Base-by-base conservation (phyloP, 345 rosid species). In the Boechera retrofracta region DNA sequence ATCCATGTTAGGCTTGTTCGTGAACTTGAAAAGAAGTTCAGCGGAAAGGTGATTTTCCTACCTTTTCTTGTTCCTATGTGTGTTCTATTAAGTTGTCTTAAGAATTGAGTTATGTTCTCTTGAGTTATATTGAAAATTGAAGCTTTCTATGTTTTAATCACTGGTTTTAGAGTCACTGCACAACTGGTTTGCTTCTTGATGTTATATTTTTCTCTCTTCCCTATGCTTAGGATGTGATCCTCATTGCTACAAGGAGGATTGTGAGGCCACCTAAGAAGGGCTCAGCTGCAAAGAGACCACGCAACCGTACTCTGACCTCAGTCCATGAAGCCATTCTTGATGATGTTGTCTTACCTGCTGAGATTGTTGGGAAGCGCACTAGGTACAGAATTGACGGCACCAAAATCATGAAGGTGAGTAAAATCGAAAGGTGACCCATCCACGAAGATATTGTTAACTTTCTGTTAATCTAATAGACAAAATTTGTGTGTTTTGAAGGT, bases 191-290 rank as follows among this genome's bases (percentile, higher is more conserved):
- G 45, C 63, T 63, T 72, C 21, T 18, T 61, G 61, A 1, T 62
- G 32, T 3, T 41, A 3, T 55, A n/a, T 33, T 32, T 7, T 4
- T 62, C n/a, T 10, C 18, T 54, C 29, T 44, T 13, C 6, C 15
- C 0, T 51, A 4, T 29, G 6, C n/a, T 21, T 69, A 90, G 98
- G 98, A 87, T 85, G 97, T 90, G 32, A 82, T 92, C 49, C 44
- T 92, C 72, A 87, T 90, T 76, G 91, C 97, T 32, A 87, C 94
- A 36, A 63, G 97, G 63, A 92, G 96, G 84, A 88, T 91, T 35
- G 54, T 86, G 83, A 86, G 96, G 59, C 97, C 93, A 15, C 97
- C 97, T 24, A 93, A 93, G 94, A 93, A 89, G 60, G 97, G 98
- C 18, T 94, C 96, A 69, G 97, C 97, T 67, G 94, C 60, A 66